Evolutionary conservation across 805 yeast genomes (phyloP).

Genomic region (Geotrichum ghanense): DNA sequence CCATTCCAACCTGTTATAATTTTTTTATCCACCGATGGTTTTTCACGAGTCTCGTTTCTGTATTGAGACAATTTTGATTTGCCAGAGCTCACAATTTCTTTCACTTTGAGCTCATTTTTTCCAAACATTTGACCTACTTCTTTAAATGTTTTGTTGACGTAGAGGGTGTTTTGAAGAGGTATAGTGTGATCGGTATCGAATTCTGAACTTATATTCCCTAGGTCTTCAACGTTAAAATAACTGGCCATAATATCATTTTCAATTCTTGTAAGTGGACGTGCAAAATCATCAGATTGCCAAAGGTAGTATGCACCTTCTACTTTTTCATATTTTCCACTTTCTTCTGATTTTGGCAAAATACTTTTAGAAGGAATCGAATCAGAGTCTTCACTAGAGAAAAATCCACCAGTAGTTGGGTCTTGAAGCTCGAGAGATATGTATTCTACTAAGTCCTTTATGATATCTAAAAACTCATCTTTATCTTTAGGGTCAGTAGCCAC

Average conservation of each 20-base stretch:
- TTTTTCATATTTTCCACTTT: constrained; percentile 6
- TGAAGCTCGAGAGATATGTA: not conserved
- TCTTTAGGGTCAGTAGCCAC: constrained; percentile 15
- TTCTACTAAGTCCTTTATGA: constrained; percentile 6
- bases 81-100: constrained; percentile 17
- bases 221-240: constrained; percentile 25
- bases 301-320: constrained; percentile 26
- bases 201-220: constrained; percentile 27
- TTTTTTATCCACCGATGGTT: constrained; percentile 26
- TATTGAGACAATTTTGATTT: constrained; percentile 15
- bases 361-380: constrained; percentile 17
- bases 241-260: constrained; percentile 26
- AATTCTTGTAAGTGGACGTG: constrained; percentile 19
- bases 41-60: constrained; percentile 16
- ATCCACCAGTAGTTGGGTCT: constrained; percentile 17
- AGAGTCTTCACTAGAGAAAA: constrained; percentile 27
- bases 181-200: constrained; percentile 24
- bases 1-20: constrained; percentile 29
- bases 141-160: constrained; percentile 14
- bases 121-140: constrained; percentile 28
- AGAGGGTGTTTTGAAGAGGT: constrained; percentile 23
- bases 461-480: constrained; percentile 15
- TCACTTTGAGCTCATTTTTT: constrained; percentile 14
- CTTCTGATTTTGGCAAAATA: constrained; percentile 4
- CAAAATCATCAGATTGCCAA: constrained; percentile 27